phyloP scores from a whole-genome alignment of 305 asterid genomes.

The Fraxinus xanthoxyloides region DNA sequence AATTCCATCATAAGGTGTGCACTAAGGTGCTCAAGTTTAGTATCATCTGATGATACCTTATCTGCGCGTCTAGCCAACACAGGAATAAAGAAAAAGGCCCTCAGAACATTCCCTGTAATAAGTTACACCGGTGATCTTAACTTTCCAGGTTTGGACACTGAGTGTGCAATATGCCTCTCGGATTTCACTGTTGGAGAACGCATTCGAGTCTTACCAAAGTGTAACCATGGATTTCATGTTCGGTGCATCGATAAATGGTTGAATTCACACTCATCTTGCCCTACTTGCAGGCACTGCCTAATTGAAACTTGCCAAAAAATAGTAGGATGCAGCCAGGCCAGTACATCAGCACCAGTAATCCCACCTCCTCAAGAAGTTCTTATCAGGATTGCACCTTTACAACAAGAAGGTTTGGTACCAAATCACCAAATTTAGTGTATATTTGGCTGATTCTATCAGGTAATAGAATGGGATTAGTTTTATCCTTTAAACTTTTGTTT shows the following conservation, averaged over 20 bases:
- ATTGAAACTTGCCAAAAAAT: slow-evolving; percentile 63
- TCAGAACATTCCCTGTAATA: slow-evolving; percentile 52
- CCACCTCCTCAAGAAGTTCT: slow-evolving; percentile 24
- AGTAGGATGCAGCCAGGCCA: slow-evolving; percentile 29
- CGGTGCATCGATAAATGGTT: slow-evolving; percentile 77
- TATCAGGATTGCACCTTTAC: slow-evolving; percentile 47
- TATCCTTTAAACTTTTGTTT: not conserved
- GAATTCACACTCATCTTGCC: slow-evolving; percentile 76
- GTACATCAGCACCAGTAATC: not conserved
- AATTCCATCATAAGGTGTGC: slow-evolving; percentile 71
- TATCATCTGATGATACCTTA: slow-evolving; percentile 14
- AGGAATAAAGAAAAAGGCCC: slow-evolving; percentile 69
- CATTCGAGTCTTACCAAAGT: slow-evolving; percentile 62
- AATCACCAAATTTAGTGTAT: slow-evolving; percentile 26
- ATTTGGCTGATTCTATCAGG: slow-evolving; percentile 16
- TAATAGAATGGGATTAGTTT: not conserved
- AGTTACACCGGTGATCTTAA: slow-evolving; percentile 43
- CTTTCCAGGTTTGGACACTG: slow-evolving; percentile 45
- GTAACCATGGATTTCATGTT: slow-evolving; percentile 76
- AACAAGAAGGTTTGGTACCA: slow-evolving; percentile 44
- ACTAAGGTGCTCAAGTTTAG: slow-evolving; percentile 49
- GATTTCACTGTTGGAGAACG: slow-evolving; percentile 53
- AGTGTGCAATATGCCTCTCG: slow-evolving; percentile 70
- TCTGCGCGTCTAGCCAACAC: slow-evolving; percentile 45
- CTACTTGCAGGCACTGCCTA: slow-evolving; percentile 81